Percentiles rank a stretch among this genome's conserved stretches.
These are phyloP conservation scores for Groenewaldozyma tartarivorans DNA, from an alignment of 805 yeast genomes.

Conservation along the genomic window DNA sequence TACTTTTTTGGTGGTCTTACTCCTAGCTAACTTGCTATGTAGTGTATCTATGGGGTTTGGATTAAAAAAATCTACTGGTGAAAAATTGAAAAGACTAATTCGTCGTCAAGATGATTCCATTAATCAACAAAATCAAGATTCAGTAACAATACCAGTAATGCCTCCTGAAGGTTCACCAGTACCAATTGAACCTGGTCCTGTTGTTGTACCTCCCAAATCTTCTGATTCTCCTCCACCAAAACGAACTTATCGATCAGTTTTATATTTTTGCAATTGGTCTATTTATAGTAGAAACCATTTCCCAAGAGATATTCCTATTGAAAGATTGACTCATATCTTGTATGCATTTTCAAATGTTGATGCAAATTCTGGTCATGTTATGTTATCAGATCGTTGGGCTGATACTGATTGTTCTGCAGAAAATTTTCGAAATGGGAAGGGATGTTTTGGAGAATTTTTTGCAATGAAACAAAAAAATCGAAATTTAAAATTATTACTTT, in stretches of 20 bases:
- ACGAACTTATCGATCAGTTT: constrained; percentile 11
- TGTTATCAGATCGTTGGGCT: constrained; percentile 54
- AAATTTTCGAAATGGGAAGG: constrained; percentile 24
- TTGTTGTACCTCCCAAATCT: not conserved
- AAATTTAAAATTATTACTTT: constrained; percentile 49
- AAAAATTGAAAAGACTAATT: not conserved
- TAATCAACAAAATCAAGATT: not conserved
- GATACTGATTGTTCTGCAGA: constrained; percentile 33
- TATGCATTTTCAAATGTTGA: constrained; percentile 69
- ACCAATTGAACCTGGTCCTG: not conserved
- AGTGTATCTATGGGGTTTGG: not conserved
- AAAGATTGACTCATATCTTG: constrained; percentile 53
- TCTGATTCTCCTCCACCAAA: not conserved
- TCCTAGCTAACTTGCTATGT: not conserved
- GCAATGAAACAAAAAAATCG: constrained; percentile 35
- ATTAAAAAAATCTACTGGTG: not conserved
- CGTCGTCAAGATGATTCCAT: not conserved
- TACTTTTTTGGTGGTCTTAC: not conserved
- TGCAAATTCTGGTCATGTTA: constrained; percentile 41
- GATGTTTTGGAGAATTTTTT: constrained; percentile 42
- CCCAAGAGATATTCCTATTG: constrained; percentile 54
- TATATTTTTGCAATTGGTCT: constrained; percentile 40
- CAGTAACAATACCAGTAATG: no score
- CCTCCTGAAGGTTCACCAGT: not conserved
- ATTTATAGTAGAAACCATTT: constrained; percentile 50